phyloP scores from a whole-genome alignment of 208 protist species.

The Leishmania aethiopica region DNA sequence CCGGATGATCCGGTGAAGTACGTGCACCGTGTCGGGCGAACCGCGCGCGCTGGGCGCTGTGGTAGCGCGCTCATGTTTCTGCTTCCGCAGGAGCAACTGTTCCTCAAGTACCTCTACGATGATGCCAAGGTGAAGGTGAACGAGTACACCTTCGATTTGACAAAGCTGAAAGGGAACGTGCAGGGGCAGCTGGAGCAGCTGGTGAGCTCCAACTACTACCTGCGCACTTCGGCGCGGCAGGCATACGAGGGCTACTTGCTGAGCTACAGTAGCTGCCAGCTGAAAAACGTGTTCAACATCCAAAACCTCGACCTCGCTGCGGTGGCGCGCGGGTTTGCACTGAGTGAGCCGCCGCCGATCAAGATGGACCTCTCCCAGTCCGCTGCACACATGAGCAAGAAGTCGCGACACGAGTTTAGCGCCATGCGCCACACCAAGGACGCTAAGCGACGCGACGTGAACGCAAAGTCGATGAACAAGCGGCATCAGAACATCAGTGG shows the following conservation, averaged over 20 bases:
- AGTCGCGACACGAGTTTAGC: constrained; percentile 76
- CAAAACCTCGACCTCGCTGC: constrained; percentile 95
- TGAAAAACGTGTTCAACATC: constrained; percentile 99
- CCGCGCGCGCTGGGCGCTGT: constrained; percentile 94
- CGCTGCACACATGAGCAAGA: constrained; percentile 91
- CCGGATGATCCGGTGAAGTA: constrained; percentile 99
- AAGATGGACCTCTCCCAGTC: constrained; percentile 93
- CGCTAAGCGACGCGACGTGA: constrained; percentile 46
- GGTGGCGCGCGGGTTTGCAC: constrained; percentile 94
- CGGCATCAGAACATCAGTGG: constrained; percentile 88
- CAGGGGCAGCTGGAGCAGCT: constrained; percentile 97
- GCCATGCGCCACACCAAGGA: constrained; percentile 78
- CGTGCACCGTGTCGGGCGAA: constrained; percentile 99
- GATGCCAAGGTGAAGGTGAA: constrained; percentile 96
- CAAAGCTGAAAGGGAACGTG: constrained; percentile 95
- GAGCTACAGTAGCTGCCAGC: constrained; percentile 97
- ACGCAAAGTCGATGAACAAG: constrained; percentile 47
- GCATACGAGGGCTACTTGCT: constrained; percentile 98
- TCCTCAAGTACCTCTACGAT: constrained; percentile 99
- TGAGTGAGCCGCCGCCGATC: constrained; percentile 91
- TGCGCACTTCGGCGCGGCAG: constrained; percentile 96
- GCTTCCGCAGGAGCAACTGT: constrained; percentile 97
- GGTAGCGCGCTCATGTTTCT: constrained; percentile 98
- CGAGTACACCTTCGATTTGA: constrained; percentile 98
- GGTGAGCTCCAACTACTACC: constrained; percentile 98